Conservation (phyloP, 441 rosid genomes). For the Omphalea diandra region DNA sequence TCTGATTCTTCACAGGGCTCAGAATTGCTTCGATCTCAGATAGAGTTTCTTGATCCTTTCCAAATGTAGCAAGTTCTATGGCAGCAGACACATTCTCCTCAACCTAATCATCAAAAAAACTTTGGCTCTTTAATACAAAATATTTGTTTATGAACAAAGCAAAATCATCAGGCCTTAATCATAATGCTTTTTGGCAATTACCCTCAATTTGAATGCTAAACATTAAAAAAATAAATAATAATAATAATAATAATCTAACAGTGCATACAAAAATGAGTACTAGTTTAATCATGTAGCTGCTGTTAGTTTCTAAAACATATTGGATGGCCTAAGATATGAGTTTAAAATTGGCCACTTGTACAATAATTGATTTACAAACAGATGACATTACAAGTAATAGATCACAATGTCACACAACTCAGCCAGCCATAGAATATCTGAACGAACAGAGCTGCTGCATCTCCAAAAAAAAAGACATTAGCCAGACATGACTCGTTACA, state of each 20-base stretch:
- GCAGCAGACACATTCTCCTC: slow-evolving; percentile 71
- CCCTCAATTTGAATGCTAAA: not conserved
- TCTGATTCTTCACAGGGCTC: slow-evolving; percentile 76
- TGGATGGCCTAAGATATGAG: too few species aligned
- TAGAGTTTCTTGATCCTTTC: slow-evolving; percentile 59
- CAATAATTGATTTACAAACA: not conserved
- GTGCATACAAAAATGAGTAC: not conserved
- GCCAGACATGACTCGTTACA: too few species aligned
- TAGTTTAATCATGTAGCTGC: not conserved
- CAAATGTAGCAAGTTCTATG: slow-evolving; percentile 44
- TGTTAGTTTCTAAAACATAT: not conserved
- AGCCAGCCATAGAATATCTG: not conserved
- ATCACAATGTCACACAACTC: not conserved
- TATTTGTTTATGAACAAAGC: not conserved
- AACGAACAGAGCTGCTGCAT: not conserved
- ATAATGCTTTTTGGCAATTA: not conserved
- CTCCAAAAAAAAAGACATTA: not conserved
- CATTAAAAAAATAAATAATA: too few species aligned
- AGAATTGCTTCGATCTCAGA: slow-evolving; percentile 68
- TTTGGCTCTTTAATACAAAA: not conserved
- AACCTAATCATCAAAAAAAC: slow-evolving; percentile 46
- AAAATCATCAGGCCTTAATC: not conserved
- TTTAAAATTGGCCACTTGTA: too few species aligned
- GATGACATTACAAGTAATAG: not conserved
- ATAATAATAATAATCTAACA: too few species aligned